phyloP scores from a whole-genome alignment of 1,284 basidiomycete species.

The Chiua sp. region DNA sequence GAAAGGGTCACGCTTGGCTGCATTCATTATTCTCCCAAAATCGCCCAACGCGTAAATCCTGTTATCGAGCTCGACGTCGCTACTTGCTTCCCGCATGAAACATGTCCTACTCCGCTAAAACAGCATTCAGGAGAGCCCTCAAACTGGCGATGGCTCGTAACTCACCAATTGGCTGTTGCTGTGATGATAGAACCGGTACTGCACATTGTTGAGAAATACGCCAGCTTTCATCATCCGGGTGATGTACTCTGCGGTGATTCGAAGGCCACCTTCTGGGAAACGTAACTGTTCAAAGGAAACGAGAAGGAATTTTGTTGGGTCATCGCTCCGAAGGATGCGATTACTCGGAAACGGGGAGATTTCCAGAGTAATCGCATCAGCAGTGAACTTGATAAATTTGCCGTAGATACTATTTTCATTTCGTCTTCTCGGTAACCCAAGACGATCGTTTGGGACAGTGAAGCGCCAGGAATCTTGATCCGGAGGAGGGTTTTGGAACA shows the following conservation, averaged over 20 bases:
- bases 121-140: background rate
- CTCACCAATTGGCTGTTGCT: constrained; percentile 70
- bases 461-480: constrained; percentile 61
- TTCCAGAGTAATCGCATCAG: constrained; percentile 53
- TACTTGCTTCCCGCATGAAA: constrained; percentile 58
- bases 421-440: constrained; percentile 31
- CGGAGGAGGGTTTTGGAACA: constrained; percentile 47
- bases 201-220: constrained; percentile 58
- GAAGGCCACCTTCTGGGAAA: constrained; percentile 54
- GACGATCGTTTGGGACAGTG: constrained; percentile 38
- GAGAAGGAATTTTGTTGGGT: constrained; percentile 58
- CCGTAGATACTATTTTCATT: constrained; percentile 40
- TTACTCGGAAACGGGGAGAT: constrained; percentile 57
- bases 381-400: constrained; percentile 57
- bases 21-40: constrained; percentile 62
- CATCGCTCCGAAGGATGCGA: constrained; percentile 60
- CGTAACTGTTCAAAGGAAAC: constrained; percentile 58
- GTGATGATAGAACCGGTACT: constrained; percentile 72
- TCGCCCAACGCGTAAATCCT: constrained; percentile 62
- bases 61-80: constrained; percentile 58
- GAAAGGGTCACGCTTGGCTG: constrained; percentile 57
- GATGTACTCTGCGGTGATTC: constrained; percentile 58
- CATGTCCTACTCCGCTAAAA: constrained; percentile 62
- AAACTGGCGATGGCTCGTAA: background rate
- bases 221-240: constrained; percentile 57